Evolutionary conservation across 495 filamentous ascomycete species (phyloP).

Genomic region (Barbatosphaeria neglecta): DNA sequence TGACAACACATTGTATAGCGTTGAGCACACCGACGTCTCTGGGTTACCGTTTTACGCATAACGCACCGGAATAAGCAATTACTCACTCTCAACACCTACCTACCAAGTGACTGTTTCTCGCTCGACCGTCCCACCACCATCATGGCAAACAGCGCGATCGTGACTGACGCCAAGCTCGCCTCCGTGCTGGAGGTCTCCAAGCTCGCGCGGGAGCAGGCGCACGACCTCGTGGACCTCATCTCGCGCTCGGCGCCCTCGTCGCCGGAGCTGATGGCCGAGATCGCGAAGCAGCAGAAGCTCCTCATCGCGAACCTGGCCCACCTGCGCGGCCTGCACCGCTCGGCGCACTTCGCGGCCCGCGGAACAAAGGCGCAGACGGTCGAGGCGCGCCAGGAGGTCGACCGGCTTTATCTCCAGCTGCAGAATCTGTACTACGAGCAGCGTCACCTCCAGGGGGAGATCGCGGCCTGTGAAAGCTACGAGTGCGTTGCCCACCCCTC

Average conservation of each 20-base stretch:
- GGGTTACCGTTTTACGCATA: no score
- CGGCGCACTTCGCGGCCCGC: slow-evolving; percentile 67
- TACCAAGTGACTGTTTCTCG: no score
- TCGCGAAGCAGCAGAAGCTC: slow-evolving; percentile 67
- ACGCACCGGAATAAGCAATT: no score
- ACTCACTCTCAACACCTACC: no score
- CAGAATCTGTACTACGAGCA: slow-evolving; percentile 98
- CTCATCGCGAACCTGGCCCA: slow-evolving; percentile 70
- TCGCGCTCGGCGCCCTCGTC: slow-evolving; percentile 33
- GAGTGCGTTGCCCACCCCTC: slow-evolving; percentile 49
- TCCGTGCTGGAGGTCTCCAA: slow-evolving; percentile 55
- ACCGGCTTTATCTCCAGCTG: slow-evolving; percentile 78
- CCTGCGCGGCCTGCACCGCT: slow-evolving; percentile 70
- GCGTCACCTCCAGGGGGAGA: slow-evolving; percentile 79
- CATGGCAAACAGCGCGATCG: slow-evolving; percentile 41
- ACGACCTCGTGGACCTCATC: slow-evolving; percentile 53
- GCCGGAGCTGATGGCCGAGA: slow-evolving; percentile 44
- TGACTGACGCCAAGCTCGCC: slow-evolving; percentile 53
- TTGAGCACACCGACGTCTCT: no score
- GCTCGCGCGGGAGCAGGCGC: slow-evolving; percentile 55
- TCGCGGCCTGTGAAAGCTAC: slow-evolving; percentile 79
- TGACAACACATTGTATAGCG: no score
- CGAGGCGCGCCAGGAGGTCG: slow-evolving; percentile 81
- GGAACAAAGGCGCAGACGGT: slow-evolving; percentile 79
- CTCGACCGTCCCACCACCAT: no score